A percentile compares a stretch with the other conserved stretches of the same genome.
Conservation (phyloP, 2,329 filamentous ascomycete genomes). For the Leptographium flavum region DNA sequence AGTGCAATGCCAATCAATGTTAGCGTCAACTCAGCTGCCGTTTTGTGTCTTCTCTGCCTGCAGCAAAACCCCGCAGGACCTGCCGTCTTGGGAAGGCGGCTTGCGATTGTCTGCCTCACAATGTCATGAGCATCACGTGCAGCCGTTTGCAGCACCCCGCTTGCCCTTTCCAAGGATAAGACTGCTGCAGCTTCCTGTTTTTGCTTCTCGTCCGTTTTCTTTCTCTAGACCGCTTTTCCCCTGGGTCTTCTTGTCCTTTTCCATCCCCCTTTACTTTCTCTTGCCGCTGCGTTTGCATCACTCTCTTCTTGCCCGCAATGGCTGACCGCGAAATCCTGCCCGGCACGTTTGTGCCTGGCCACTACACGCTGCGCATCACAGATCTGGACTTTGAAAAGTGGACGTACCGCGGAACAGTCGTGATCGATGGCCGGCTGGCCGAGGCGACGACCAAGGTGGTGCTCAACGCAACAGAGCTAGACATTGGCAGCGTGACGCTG, state of each 20-base stretch:
- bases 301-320: constrained; percentile 16
- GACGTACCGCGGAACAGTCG: constrained; percentile 72
- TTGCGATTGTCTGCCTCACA: no score
- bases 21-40: no score
- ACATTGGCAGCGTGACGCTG: constrained; percentile 53
- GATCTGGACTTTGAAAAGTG: constrained; percentile 62
- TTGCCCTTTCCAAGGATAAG: no score
- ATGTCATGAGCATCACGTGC: no score
- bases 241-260: neutral
- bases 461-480: constrained; percentile 75
- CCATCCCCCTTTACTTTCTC: neutral
- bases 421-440: constrained; percentile 59
- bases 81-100: no score
- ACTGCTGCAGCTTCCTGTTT: no score
- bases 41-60: no score
- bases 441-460: constrained; percentile 62
- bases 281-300: neutral
- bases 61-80: no score
- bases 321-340: constrained; percentile 49
- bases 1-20: no score
- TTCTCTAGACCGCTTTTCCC: neutral
- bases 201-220: no score
- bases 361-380: constrained; percentile 73
- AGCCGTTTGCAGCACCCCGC: no score
- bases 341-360: constrained; percentile 57